Evolutionary conservation across 1,139 yeast species (phyloP), one percentile per base, ranked within the genome.

Genomic region (Blastobotrys serpentis): DNA sequence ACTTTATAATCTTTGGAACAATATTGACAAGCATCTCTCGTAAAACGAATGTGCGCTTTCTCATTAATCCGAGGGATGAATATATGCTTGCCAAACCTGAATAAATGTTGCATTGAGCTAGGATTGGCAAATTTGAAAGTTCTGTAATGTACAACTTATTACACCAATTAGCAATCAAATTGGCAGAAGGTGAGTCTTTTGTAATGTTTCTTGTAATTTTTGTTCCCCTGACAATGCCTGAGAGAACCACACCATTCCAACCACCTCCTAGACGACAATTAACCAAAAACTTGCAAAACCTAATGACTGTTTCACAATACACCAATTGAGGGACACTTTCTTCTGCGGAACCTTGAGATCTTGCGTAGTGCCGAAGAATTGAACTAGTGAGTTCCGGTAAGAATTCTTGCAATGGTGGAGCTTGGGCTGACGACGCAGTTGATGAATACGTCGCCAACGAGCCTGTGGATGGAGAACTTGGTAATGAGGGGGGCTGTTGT

Each of bases 311-410:
- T 56, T 88, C 96, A 40, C 86, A 81, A 56, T 82, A 86, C 0
- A 89, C 90, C 2, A 85, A 67, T 54, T 84, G 92, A 0, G 98
- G 98, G 0, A 85, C 90, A 57, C 79, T 79, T 56, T 90, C 95
- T 52, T 83, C 89, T 13, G 76, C 73, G 49, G 79, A 82, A 29
- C 71, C 65, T 10, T 81, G 73, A 32, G 94, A 82, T 37, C 75
- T 60, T 37, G 81, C 82, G 64, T 83, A 88, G 58, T 71, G 81
- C 25, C 73, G 71, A 11, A 84, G 63, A 1, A 78, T 75, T 49
- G 80, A 80, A 19, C 71, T 71, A 18, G 76, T 70, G 4, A 81
- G 64, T 16, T 71, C 71, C 6, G 78, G 75, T 5, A 87, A 64
- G 16, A 85, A 64, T 33, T 81, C 84, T 0, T 82, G 69, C 39